Percentiles rank a stretch among this genome's conserved stretches.
Conservation (phyloP, 805 yeast species). For the Kregervanrija pseudodelftensis region DNA sequence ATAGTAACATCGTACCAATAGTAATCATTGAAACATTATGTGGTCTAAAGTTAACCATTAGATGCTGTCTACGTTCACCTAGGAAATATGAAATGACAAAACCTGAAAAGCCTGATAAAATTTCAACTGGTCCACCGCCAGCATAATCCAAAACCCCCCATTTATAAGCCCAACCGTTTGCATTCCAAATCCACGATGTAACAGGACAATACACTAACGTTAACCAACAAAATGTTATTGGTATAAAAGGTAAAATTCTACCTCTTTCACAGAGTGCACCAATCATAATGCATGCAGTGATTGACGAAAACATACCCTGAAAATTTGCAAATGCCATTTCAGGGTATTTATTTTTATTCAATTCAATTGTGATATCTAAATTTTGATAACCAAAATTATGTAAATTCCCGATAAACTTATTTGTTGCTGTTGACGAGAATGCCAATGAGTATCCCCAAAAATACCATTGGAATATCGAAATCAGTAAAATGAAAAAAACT, state of each 20-base stretch:
- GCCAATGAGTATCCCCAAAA: constrained; percentile 98
- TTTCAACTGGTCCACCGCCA: constrained; percentile 97
- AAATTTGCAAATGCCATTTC: constrained; percentile 79
- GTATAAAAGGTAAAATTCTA: constrained; percentile 73
- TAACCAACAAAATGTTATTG: constrained; percentile 81
- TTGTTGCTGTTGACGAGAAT: constrained; percentile 70
- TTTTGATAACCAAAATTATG: constrained; percentile 76
- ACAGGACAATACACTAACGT: constrained; percentile 91
- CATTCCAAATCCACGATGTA: constrained; percentile 94
- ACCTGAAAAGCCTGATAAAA: constrained; percentile 85
- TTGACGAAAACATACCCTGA: constrained; percentile 87
- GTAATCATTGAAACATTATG: constrained; percentile 91
- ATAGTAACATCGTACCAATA: constrained; percentile 76
- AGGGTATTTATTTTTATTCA: constrained; percentile 44
- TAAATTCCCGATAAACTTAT: constrained; percentile 83
- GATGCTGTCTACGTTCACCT: constrained; percentile 70
- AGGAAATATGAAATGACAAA: constrained; percentile 75
- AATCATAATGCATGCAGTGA: constrained; percentile 85
- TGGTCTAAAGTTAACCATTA: constrained; percentile 84
- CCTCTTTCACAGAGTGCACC: constrained; percentile 96
- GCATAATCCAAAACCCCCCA: constrained; percentile 96
- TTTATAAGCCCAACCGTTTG: constrained; percentile 86
- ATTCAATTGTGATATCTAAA: constrained; percentile 32
- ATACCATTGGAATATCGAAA: constrained; percentile 83
- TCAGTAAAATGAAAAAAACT: constrained; percentile 40